Conservation (phyloP, 805 yeast species). For the Metschnikowia amazonensis region DNA sequence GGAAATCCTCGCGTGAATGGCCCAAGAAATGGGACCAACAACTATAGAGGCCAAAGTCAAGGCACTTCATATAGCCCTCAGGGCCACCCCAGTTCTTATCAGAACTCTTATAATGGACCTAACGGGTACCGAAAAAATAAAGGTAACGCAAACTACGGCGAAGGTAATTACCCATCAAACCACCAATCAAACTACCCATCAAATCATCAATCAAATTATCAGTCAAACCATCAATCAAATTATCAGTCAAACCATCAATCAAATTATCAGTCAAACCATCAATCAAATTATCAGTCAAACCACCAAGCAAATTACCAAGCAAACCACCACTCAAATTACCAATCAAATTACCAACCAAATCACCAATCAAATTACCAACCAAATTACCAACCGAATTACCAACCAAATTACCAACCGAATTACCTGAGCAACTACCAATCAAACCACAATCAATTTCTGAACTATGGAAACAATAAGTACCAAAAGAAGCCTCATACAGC, state of each 20-base stretch:
- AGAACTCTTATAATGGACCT: neutral
- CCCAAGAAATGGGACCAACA: neutral
- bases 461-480: neutral
- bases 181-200: slow-evolving; percentile 4
- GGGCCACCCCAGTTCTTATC: neutral
- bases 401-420: no score
- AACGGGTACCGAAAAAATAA: slow-evolving; percentile 4
- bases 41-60: neutral
- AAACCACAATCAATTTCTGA: neutral
- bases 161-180: neutral
- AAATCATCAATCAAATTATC: slow-evolving; percentile 1
- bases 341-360: neutral
- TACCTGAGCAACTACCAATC: neutral
- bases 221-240: neutral
- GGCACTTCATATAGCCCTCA: neutral
- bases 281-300: neutral
- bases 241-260: neutral
- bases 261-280: slow-evolving; percentile 1
- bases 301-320: slow-evolving; percentile 5
- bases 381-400: neutral
- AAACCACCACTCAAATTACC: slow-evolving; percentile 4
- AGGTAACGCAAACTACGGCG: slow-evolving; percentile 3
- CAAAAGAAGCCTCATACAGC: slow-evolving; percentile 10
- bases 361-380: slow-evolving; percentile 4
- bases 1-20: neutral